Evolutionary conservation across 106 monocot genomes (phyloP), one percentile per base, ranked within the genome.

Genomic region (Dendrobium catenatum): DNA sequence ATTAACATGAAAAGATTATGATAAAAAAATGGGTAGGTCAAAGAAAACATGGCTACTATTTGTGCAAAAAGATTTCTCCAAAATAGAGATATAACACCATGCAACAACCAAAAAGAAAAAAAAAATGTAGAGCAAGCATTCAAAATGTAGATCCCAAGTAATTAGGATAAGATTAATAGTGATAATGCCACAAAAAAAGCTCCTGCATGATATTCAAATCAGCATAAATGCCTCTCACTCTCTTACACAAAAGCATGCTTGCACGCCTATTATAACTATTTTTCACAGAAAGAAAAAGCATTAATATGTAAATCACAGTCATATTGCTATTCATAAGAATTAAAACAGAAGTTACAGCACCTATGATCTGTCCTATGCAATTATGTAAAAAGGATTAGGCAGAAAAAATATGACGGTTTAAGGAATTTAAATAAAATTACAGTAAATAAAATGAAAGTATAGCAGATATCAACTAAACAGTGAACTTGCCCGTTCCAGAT

Each of bases 401-500:
- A 22, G 59, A 61, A 61, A 61, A 61, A 61, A 61, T 9, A 8
- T n/a, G 22, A 61, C 19, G 8, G 6, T 61, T 61, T 17, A 55
- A 55, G 3, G 13, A 55, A 24, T 11, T 11, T 70, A 70, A 26
- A 68, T 70, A 70, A 5, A 1, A 33, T 16, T 0, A 2, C 72
- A 81, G 55, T 37, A 70, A 70, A 29, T 10, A 27, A 70, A 70
- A 15, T 70, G 70, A 13, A 16, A 70, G 70, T 6, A 73, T 20
- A 20, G 20, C 74, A 74, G 1, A 33, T 0, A 16, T 72, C 37
- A 16, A 42, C 43, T 20, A 59, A 9, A 66, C 42, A 75, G 68
- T 31, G 44, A 40, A 78, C 83, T 58, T 37, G 79, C 83, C 79
- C 68, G 79, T 83, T 29, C 83, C 83, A 20, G 79, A 73, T 73